Evolutionary conservation across 2,329 filamentous ascomycete genomes (phyloP), one percentile per base, ranked within the genome.

Genomic region (Pseudocercospora macadamiae): DNA sequence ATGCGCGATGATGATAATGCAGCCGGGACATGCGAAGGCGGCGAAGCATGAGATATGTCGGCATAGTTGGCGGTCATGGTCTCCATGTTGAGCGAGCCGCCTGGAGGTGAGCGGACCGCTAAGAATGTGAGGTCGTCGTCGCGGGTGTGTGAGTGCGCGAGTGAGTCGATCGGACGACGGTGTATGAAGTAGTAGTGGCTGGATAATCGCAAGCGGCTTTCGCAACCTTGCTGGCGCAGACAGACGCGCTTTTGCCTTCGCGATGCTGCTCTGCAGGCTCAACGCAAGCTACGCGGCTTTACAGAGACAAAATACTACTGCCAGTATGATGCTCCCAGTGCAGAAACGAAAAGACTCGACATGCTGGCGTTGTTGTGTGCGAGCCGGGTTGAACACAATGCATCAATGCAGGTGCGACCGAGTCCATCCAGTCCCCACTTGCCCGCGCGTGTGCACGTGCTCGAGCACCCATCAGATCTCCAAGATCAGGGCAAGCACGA

Each of bases 11-110:
- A 48, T 39, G 53, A n/a, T n/a, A n/a, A 19, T 26, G 32, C 32
- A 9, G 34, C 16, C 23, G 28, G 56, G 21, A 59, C 18, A 42
- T 60, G 55, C 51, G 61, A 59, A 2, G 53, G 42, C 45, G 56
- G 47, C 51, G 51, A 51, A 21, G 52, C n/a, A 47, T 53, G 59
- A n/a, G 60, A 44, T 21, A 53, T 44, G 39, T 23, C 47, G 37
- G 49, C 23, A 49, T 57, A 63, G 54, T 53, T 51, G 59, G 60
- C 60, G 12, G 64, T 61, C 57, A 63, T 58, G 18, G 62, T 64
- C 45, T 64, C 62, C 64, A 66, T 65, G 58, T 32, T n/a, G 45
- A 39, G 3, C 18, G 26, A 37, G 3, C 14, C 14, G 21, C n/a
- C 19, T n/a, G n/a, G 9, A 21, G 8, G 10, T 23, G 45, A 2